Percentiles rank a stretch among this genome's conserved stretches.
Evolutionary conservation across 306 rosid species (phyloP).

Genomic region (Vicia faba): DNA sequence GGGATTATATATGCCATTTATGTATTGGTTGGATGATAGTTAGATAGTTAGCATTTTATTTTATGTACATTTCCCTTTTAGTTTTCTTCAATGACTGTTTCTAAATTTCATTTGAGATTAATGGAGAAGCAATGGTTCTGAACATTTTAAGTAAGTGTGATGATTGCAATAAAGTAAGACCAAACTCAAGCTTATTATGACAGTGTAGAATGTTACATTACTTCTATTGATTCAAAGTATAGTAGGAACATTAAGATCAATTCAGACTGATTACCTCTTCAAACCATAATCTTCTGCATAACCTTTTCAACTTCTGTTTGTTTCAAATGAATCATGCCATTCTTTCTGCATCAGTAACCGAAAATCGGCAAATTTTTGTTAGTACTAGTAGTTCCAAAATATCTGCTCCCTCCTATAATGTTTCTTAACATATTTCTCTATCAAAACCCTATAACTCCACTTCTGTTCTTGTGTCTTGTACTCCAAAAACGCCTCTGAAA

Average conservation of each 20-base stretch:
- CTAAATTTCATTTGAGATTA: background rate
- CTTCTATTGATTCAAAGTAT: no score
- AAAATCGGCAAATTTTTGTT: background rate
- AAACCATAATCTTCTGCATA: no score
- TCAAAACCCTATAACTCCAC: conserved; percentile 65
- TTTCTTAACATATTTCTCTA: conserved; percentile 65
- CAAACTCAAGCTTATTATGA: background rate
- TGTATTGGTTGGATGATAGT: conserved; percentile 55
- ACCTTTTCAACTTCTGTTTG: no score
- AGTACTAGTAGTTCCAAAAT: conserved; percentile 88
- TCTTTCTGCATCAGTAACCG: background rate
- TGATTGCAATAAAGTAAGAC: background rate
- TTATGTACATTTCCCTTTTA: background rate
- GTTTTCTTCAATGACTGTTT: background rate
- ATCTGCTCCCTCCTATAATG: conserved; percentile 64
- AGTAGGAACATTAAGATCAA: no score
- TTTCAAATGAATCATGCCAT: no score
- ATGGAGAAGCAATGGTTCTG: background rate
- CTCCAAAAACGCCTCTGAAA: conserved; percentile 79
- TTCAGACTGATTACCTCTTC: no score
- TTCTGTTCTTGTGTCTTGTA: conserved; percentile 43
- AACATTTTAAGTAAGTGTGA: no score
- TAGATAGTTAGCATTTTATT: background rate
- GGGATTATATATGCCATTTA: conserved; percentile 73
- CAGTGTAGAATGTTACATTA: no score